A percentile compares a stretch with the other conserved stretches of the same genome.
Evolutionary conservation across 768 basidiomycete species (phyloP).

Genomic region (Amanita molliuscula): DNA sequence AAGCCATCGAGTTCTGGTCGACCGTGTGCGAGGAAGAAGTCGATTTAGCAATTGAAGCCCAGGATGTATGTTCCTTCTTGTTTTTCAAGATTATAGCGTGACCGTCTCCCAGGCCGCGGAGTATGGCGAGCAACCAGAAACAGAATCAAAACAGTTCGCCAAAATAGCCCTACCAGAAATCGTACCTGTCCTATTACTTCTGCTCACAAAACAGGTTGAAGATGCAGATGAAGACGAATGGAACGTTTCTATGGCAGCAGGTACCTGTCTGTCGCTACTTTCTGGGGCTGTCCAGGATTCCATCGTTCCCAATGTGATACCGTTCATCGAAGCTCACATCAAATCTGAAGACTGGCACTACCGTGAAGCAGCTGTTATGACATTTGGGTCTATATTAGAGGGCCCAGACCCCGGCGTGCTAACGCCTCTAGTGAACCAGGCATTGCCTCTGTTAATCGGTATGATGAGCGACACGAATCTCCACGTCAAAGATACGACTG

Average conservation of each 20-base stretch:
- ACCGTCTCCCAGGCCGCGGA: constrained; percentile 57
- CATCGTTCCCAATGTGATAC: constrained; percentile 88
- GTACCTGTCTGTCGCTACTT: constrained; percentile 80
- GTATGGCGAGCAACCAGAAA: constrained; percentile 79
- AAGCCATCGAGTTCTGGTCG: constrained; percentile 99
- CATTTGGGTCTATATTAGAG: constrained; percentile 95
- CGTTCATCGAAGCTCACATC: constrained; percentile 97
- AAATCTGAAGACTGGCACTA: constrained; percentile 87
- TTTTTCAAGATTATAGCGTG: constrained; percentile 4
- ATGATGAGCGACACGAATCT: constrained; percentile 86
- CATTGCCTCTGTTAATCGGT: constrained; percentile 84
- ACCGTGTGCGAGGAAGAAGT: constrained; percentile 98
- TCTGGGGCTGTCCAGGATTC: constrained; percentile 85
- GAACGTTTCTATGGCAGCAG: constrained; percentile 97
- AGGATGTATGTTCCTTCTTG: constrained; percentile 54
- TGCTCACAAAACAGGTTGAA: constrained; percentile 90
- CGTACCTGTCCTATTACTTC: constrained; percentile 79
- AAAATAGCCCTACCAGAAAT: constrained; percentile 94
- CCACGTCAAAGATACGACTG: constrained; percentile 93
- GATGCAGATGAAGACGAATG: constrained; percentile 98
- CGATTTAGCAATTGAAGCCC: constrained; percentile 82
- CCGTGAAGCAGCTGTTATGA: constrained; percentile 97
- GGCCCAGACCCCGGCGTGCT: constrained; percentile 87
- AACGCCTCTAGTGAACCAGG: constrained; percentile 86
- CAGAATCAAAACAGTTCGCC: constrained; percentile 85